Percentiles rank a stretch among this genome's conserved stretches.
These are phyloP conservation scores for Pythium periplocum DNA, from an alignment of 352 stramenopile genomes.

Conservation along the genomic window DNA sequence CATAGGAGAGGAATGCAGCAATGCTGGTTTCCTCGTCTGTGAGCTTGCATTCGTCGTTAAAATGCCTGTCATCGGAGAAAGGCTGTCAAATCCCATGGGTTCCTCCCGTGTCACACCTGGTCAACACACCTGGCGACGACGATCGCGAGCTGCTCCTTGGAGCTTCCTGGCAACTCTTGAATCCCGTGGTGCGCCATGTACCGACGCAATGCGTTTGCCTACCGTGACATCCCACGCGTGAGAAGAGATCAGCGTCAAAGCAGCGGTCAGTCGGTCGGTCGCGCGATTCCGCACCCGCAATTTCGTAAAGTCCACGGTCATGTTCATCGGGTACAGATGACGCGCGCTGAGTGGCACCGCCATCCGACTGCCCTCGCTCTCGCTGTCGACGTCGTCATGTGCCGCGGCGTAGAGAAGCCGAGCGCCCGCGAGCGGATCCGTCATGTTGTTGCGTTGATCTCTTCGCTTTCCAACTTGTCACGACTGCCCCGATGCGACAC, in stretches of 20 bases:
- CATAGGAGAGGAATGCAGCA: conserved; percentile 58
- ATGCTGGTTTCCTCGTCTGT: conserved; percentile 62
- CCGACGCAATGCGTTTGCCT: conserved; percentile 53
- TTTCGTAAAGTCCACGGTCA: conserved; percentile 67
- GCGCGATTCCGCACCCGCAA: conserved; percentile 31
- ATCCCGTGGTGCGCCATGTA: conserved; percentile 68
- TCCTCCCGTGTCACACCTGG: neutral
- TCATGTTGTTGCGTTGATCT: conserved; percentile 1
- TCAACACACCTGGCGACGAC: conserved; percentile 44
- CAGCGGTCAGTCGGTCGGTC: no score
- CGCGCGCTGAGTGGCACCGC: conserved; percentile 21
- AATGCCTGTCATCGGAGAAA: conserved; percentile 32
- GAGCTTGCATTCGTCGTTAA: conserved; percentile 56
- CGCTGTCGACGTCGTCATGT: conserved; percentile 5
- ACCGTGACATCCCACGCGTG: neutral
- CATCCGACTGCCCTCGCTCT: neutral
- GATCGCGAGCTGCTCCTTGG: conserved; percentile 48
- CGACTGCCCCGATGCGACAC: neutral
- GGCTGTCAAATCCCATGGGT: conserved; percentile 1
- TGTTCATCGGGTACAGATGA: conserved; percentile 50
- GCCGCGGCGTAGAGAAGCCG: no score
- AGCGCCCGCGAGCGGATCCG: conserved; percentile 8
- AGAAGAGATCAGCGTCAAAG: neutral
- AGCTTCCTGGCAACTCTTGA: conserved; percentile 39
- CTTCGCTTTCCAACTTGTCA: neutral